Evolutionary conservation across 2,329 filamentous ascomycete species (phyloP), one percentile per base, ranked within the genome.

Genomic region (Fusarium coicis): DNA sequence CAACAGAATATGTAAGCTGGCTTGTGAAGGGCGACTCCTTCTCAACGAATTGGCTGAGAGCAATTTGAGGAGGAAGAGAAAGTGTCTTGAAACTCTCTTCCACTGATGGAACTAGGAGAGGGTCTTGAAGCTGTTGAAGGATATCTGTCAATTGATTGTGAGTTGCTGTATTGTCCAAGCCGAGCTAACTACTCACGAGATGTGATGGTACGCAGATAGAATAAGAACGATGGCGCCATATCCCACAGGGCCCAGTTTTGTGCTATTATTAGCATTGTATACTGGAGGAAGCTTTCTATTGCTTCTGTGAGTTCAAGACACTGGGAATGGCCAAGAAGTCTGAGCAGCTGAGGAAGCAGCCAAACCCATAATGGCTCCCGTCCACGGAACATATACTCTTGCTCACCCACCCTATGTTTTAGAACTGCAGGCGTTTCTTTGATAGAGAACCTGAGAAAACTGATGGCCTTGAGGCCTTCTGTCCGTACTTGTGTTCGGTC

Each of bases 371-470:
- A 84, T 9, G 93, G 87, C 68, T 91, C 90, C 43, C 82, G 82
- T 21, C 90, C 88, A 44, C 88, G 84, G 56, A 86, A 86, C 61
- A 90, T 79, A 50, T 86, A 85, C 7, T 81, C 80, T 47, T 82
- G 82, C 7, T 77, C 77, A 26, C 83, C 79, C 16, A 84, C 81
- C 34, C 79, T 81, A 66, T 84, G 85, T 26, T 87, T 82, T 34
- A 96, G 84, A n/a, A 95, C 88, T 42, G 86, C 84, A 5, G 93
- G 94, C 12, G 92, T 93, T 77, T 95, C 93, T 70, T 90, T 88
- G 72, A 97, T 87, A 6, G 93, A 93, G 57, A 93, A 88, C 64
- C 89, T 88, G 49, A 98, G 87, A 58, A 97, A 95, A 74, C 92
- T 90, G 53, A 97, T 87, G 58, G 94, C 95, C 78, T 94, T 92